Evolutionary conservation across 345 rosid genomes (phyloP).

Genomic region (Pugionium cornutum): DNA sequence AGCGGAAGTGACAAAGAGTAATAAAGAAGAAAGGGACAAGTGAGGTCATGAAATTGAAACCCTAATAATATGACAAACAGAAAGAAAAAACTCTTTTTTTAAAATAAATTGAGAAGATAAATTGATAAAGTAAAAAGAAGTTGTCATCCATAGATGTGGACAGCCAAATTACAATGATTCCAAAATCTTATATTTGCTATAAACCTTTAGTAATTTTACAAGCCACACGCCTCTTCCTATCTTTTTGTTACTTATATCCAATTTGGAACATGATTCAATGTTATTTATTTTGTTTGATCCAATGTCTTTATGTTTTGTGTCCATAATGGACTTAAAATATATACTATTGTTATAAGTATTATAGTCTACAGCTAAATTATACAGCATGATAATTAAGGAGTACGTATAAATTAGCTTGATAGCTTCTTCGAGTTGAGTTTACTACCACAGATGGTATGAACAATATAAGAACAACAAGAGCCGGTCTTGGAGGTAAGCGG

Average conservation of each 20-base stretch:
- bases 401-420: too few relatives aligned
- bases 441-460: too few relatives aligned
- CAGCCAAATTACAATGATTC: constrained; percentile 34
- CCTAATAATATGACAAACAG: constrained; percentile 34
- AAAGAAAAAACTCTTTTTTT: neutral
- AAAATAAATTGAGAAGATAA: neutral
- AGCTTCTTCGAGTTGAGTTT: too few relatives aligned
- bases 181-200: constrained; percentile 23
- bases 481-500: too few relatives aligned
- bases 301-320: too few relatives aligned
- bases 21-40: constrained; percentile 38
- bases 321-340: too few relatives aligned
- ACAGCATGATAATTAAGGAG: too few relatives aligned
- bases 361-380: too few relatives aligned
- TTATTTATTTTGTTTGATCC: too few relatives aligned
- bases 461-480: too few relatives aligned
- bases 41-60: constrained; percentile 38
- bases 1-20: constrained; percentile 37
- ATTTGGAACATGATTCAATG: neutral
- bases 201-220: constrained; percentile 19
- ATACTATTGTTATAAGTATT: too few relatives aligned
- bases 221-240: constrained; percentile 14
- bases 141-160: constrained; percentile 40
- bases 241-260: constrained; percentile 24
- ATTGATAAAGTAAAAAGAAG: constrained; percentile 3